Percentiles rank a stretch among this genome's conserved stretches.
These are phyloP conservation scores for Chlorella sp. DNA, from an alignment of 139 green algal species.

Conservation along the genomic window DNA sequence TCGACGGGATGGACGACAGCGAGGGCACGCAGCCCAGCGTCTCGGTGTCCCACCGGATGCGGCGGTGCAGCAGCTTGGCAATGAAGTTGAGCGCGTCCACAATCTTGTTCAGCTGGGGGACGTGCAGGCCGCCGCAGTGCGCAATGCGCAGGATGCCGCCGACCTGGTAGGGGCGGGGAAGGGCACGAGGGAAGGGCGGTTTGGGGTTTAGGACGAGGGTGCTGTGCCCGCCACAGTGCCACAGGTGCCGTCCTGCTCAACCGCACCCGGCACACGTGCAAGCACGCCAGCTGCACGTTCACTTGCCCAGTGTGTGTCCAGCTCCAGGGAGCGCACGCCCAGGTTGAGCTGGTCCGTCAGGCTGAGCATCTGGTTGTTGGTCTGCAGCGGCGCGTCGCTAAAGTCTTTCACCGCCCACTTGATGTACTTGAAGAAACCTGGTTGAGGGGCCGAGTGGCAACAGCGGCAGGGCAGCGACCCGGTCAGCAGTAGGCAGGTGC, in stretches of 20 bases:
- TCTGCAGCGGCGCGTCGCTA: constrained; percentile 48
- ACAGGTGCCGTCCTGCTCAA: background rate
- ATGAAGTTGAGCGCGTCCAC: constrained; percentile 64
- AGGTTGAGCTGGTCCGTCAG: constrained; percentile 81
- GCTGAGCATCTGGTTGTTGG: constrained; percentile 77
- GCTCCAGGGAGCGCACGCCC: constrained; percentile 74
- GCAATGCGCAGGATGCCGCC: constrained; percentile 65
- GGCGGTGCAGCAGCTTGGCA: constrained; percentile 56
- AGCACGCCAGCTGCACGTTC: no score
- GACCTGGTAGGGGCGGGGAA: background rate
- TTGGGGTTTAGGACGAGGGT: no score
- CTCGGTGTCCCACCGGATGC: constrained; percentile 77
- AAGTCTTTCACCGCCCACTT: constrained; percentile 39
- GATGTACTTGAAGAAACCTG: constrained; percentile 65
- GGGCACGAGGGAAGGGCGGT: no score
- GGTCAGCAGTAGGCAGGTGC: no score
- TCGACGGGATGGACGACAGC: constrained; percentile 67
- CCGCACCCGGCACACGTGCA: no score
- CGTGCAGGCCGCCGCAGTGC: constrained; percentile 80
- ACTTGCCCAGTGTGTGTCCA: constrained; percentile 84
- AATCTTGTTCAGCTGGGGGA: constrained; percentile 59
- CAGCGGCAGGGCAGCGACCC: background rate
- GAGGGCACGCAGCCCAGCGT: constrained; percentile 77
- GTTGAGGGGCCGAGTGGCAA: background rate
- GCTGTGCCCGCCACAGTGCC: no score